Percentiles rank a stretch among this genome's conserved stretches.
Evolutionary conservation across 2,329 filamentous ascomycete genomes (phyloP).

Genomic region (Diaporthe helianthi): DNA sequence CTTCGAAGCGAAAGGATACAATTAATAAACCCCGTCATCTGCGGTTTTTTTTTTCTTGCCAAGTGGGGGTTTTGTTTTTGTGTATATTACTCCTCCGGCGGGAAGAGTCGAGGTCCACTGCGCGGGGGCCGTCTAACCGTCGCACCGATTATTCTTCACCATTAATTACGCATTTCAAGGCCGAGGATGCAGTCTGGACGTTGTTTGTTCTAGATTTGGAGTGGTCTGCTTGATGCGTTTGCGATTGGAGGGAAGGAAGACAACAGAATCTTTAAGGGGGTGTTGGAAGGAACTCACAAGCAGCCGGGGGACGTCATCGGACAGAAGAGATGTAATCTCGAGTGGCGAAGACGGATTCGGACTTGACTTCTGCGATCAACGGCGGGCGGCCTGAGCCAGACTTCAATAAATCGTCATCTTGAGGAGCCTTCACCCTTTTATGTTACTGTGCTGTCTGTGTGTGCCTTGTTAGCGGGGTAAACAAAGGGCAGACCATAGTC

Average conservation of each 20-base stretch:
- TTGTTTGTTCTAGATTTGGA: conserved; percentile 27
- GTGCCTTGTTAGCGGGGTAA: not conserved
- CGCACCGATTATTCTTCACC: conserved; percentile 23
- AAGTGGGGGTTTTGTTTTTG: conserved; percentile 23
- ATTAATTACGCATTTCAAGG: conserved; percentile 33
- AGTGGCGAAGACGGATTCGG: not conserved
- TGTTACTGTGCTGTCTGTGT: not conserved
- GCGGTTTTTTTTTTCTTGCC: not conserved
- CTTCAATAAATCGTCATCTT: conserved; percentile 29
- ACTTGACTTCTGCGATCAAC: conserved; percentile 8
- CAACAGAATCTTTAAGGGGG: not conserved
- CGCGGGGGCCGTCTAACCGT: not conserved
- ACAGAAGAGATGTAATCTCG: not conserved
- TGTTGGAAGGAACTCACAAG: not conserved
- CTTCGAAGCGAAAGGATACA: conserved; percentile 31
- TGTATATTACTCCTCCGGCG: conserved; percentile 34
- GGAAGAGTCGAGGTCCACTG: conserved; percentile 11
- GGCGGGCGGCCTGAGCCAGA: conserved; percentile 3
- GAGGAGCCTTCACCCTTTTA: not conserved
- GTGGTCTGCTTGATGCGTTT: conserved; percentile 25
- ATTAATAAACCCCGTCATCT: conserved; percentile 31
- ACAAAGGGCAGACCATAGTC: not conserved
- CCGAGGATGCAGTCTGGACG: conserved; percentile 19
- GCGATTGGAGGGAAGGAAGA: conserved; percentile 30
- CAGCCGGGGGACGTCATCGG: not conserved